Base-by-base conservation (phyloP, 2,329 filamentous ascomycete genomes). In the Hypoxylon sp. region DNA sequence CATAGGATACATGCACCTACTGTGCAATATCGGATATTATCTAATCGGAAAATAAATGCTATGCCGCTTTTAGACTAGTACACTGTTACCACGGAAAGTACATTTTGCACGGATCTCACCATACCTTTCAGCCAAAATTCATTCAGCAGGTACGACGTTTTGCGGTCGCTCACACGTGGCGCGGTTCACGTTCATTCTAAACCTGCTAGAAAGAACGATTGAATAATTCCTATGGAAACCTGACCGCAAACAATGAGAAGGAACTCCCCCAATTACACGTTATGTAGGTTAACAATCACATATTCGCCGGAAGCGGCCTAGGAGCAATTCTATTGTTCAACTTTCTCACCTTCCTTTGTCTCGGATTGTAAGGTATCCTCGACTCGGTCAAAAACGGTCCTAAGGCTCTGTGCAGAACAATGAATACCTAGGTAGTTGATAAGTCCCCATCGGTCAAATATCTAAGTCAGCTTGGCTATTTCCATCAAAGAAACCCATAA, bases 111-210 rank as follows among this genome's bases (percentile, higher is more conserved):
- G 30, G 45, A 62, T 51, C 41, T 59, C 50, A 57, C 56, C 25
- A 32, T 36, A 43, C 36, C 50, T 34, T 36, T 66, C 56, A 56
- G 32, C 32, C 48, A 45, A 52, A 52, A 46, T 21, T 55, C 43
- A 30, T 56, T 61, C 53, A 25, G 52, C 46, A 59, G 56, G 65
- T 63, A 68, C 65, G 21, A 70, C 55, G 36, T 23, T 30, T 36
- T 60, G 53, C 21, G 19, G 28, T 32, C 21, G 9, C 62, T 60
- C 55, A 48, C 56, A 70, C 61, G 61, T 65, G 53, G 60, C 59
- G 32, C 38, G 34, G 46, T 38, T 65, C 45, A 19, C 38, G 46
- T 13, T 58, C 38, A 65, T 59, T 59, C 32, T 34, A 46, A 38
- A 50, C 13, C 49, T 53, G 10, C 10, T 38, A 17, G 55, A 41